Percentiles rank a stretch among this genome's conserved stretches.
phyloP scores from a whole-genome alignment of 2,329 filamentous ascomycete genomes.

The Neurospora sp. region DNA sequence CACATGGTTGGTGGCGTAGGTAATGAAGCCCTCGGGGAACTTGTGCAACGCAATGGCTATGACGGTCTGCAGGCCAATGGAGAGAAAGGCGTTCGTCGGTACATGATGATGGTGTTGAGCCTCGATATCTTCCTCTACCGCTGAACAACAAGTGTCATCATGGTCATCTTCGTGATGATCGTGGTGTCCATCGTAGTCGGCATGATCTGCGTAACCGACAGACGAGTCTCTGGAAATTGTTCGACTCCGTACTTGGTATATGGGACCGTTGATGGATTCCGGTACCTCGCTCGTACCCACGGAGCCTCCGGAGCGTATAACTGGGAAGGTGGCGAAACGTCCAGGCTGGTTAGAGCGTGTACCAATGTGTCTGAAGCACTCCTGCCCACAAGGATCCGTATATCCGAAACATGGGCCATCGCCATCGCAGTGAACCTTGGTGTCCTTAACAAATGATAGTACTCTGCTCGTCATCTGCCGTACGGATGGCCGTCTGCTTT shows the following conservation, averaged over 20 bases:
- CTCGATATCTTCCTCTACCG: constrained; percentile 33
- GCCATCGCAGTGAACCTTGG: constrained; percentile 53
- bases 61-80: constrained; percentile 91
- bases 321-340: constrained; percentile 24
- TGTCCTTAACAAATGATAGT: constrained; percentile 56
- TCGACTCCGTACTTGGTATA: constrained; percentile 25
- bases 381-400: constrained; percentile 55
- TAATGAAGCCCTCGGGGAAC: constrained; percentile 79
- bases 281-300: constrained; percentile 30
- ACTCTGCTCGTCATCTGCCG: constrained; percentile 43
- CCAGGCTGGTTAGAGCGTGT: constrained; percentile 25
- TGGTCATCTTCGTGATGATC: constrained; percentile 9
- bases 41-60: constrained; percentile 95
- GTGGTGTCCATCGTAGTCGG: constrained; percentile 11
- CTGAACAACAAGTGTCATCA: constrained; percentile 17
- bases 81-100: constrained; percentile 83
- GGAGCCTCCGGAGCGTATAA: constrained; percentile 20
- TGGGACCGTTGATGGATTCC: constrained; percentile 24
- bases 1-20: constrained; percentile 94
- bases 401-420: constrained; percentile 54
- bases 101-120: constrained; percentile 84
- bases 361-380: constrained; percentile 51
- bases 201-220: constrained; percentile 20
- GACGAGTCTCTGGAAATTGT: constrained; percentile 28
- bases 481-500: constrained; percentile 44